phyloP scores from a whole-genome alignment of 2,329 filamentous ascomycete species.

The Ascomycota sp. region DNA sequence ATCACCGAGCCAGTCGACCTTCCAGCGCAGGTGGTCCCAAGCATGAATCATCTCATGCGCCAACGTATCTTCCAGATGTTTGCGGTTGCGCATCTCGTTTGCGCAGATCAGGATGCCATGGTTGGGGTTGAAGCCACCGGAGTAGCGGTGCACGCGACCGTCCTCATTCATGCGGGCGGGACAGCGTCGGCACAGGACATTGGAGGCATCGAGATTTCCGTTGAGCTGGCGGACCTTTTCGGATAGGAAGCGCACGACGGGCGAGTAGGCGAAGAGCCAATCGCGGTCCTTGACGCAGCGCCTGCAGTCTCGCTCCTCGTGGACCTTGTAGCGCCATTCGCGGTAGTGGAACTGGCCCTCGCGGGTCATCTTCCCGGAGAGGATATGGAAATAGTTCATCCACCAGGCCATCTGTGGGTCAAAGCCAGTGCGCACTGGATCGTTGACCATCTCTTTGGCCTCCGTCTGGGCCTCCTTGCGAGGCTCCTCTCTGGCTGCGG shows the following conservation, averaged over 20 bases:
- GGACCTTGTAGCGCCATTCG: constrained; percentile 49
- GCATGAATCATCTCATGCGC: constrained; percentile 97
- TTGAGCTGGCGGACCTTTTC: constrained; percentile 65
- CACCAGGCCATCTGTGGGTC: constrained; percentile 43
- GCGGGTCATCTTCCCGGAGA: constrained; percentile 50
- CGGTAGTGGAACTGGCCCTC: constrained; percentile 60
- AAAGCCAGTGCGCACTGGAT: constrained; percentile 41
- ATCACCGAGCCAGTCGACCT: constrained; percentile 57
- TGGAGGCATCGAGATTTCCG: constrained; percentile 49
- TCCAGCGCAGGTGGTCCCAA: constrained; percentile 82
- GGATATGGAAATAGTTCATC: constrained; percentile 71
- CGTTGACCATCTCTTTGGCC: constrained; percentile 26
- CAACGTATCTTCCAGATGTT: constrained; percentile 80
- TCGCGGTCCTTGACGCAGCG: constrained; percentile 66
- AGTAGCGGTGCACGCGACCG: constrained; percentile 41
- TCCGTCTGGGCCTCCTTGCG: neutral
- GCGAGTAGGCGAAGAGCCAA: constrained; percentile 69
- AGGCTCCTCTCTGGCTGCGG: neutral
- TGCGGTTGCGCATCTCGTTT: constrained; percentile 64
- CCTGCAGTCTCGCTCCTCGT: constrained; percentile 60
- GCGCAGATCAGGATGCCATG: constrained; percentile 85
- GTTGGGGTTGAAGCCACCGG: constrained; percentile 68
- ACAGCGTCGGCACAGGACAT: constrained; percentile 70
- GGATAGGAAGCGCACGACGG: constrained; percentile 68
- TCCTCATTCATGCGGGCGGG: constrained; percentile 33